Percentiles rank a stretch among this genome's conserved stretches.
These are phyloP conservation scores for Lichtheimia ramosa DNA, from an alignment of 371 early-diverging fungal genomes.

Conservation along the genomic window DNA sequence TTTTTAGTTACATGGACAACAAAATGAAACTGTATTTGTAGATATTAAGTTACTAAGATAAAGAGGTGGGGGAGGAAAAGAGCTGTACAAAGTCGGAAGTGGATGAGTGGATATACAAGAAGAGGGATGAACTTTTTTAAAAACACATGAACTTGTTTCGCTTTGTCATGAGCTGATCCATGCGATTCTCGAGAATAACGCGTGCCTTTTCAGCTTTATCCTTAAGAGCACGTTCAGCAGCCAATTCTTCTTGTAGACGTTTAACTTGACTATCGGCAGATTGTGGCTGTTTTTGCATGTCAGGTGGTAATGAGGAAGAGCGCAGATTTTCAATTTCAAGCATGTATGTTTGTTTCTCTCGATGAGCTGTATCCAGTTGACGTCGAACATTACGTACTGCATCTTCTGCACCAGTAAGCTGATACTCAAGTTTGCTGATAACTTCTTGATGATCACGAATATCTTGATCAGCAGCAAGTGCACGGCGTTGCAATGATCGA, in stretches of 20 bases:
- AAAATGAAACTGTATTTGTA: too few species aligned
- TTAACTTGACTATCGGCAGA: slow-evolving; percentile 21
- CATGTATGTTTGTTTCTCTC: slow-evolving; percentile 37
- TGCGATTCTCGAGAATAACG: slow-evolving; percentile 43
- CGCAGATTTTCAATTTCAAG: slow-evolving; percentile 42
- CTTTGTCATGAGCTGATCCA: slow-evolving; percentile 51
- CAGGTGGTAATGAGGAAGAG: slow-evolving; percentile 1
- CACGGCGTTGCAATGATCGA: slow-evolving; percentile 45
- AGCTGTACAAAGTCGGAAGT: too few species aligned
- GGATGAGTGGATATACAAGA: too few species aligned
- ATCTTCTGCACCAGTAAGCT: slow-evolving; percentile 35
- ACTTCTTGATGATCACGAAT: slow-evolving; percentile 46
- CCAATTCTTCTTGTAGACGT: slow-evolving; percentile 30
- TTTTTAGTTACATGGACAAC: too few species aligned
- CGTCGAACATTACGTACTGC: slow-evolving; percentile 38
- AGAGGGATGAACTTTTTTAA: slow-evolving; percentile 13
- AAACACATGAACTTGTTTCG: slow-evolving; percentile 59
- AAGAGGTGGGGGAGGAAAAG: too few species aligned
- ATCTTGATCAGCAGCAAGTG: slow-evolving; percentile 38
- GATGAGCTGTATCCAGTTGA: slow-evolving; percentile 33
- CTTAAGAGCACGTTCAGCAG: slow-evolving; percentile 34
- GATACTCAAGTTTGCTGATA: slow-evolving; percentile 39
- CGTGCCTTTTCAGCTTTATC: slow-evolving; percentile 54
- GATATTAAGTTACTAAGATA: too few species aligned
- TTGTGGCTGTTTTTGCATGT: slow-evolving; percentile 27